Evolutionary conservation across 495 filamentous ascomycete genomes (phyloP), one percentile per base, ranked within the genome.

Genomic region (Neurospora sp.): DNA sequence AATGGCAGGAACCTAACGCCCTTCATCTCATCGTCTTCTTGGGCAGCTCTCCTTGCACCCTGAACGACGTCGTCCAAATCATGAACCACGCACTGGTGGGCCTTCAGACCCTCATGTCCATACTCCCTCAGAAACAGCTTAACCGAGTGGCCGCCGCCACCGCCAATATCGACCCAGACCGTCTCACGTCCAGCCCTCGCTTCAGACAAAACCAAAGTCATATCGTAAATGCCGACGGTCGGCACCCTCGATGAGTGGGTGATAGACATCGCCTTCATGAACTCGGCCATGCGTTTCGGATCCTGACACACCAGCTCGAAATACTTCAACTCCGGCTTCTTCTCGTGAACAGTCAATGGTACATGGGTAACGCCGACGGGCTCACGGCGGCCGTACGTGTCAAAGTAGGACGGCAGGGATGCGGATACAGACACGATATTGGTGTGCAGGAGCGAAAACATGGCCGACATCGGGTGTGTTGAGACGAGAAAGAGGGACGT

Each of bases 381-480:
- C 40, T 79, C 73, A 16, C 59, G 41, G 3, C 76, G 77, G n/a
- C 80, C 80, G 71, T 84, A 79, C 23, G 76, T 77, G 35, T 78
- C 76, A 41, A 83, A 84, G 73, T 78, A 83, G 23, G 69, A 66
- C 0, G 82, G 80, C 8, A 83, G 74, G 38, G 76, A 74, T 2
- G 75, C 69, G 8, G 74, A 76, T 7, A 75, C 75, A 16, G 69
- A 44, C 54, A 79, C 73, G 39, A 82, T 70, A 41, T 81, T 77
- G 42, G 78, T 80, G 75, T 73, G 78, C 62, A 97, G 83, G 1
- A 93, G 54, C 91, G 92, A 94, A 73, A 83, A 83, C 72, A 77
- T 79, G 46, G 73, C 73, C 5, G 71, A 74, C 72, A 81, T 76
- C 12, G 77, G 72, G 40, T 78, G 70, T 35, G 59, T 69, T 1